Percentiles rank a stretch among this genome's conserved stretches.
Conservation (phyloP, 176 grass and related monocot species). For the Secale cereale region DNA sequence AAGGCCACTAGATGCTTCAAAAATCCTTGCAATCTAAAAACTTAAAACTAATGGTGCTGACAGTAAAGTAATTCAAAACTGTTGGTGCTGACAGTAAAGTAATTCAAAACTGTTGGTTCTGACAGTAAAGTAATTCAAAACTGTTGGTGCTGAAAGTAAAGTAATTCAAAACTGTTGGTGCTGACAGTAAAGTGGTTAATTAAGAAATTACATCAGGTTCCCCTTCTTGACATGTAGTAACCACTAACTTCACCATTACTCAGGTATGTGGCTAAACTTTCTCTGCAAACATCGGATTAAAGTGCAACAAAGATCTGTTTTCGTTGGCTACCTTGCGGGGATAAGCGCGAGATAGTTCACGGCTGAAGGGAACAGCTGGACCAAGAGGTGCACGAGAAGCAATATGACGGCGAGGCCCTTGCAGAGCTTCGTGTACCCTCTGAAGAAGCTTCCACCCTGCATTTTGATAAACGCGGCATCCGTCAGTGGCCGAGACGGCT, state of each 20-base stretch:
- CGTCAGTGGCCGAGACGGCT: neutral
- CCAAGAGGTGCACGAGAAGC: conserved; percentile 58
- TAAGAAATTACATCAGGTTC: neutral
- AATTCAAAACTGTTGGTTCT: neutral
- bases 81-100: neutral
- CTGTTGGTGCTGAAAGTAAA: neutral
- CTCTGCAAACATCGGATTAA: neutral
- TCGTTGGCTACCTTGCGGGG: conserved; percentile 57
- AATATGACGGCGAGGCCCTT: conserved; percentile 84
- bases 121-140: neutral
- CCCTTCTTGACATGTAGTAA: neutral
- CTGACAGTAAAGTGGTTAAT: neutral
- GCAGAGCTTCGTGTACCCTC: conserved; percentile 88
- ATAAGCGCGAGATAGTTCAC: conserved; percentile 81
- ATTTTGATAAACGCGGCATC: neutral
- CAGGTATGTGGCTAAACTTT: neutral
- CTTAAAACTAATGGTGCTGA: neutral
- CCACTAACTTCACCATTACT: neutral
- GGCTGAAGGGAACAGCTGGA: conserved; percentile 74
- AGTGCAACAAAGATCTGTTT: conserved; percentile 15
- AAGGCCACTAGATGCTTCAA: neutral
- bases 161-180: neutral
- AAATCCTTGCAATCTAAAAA: neutral
- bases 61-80: neutral
- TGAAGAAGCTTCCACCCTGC: conserved; percentile 73